Conservation (phyloP, 768 basidiomycete species). For the Pleurotus djamor region DNA sequence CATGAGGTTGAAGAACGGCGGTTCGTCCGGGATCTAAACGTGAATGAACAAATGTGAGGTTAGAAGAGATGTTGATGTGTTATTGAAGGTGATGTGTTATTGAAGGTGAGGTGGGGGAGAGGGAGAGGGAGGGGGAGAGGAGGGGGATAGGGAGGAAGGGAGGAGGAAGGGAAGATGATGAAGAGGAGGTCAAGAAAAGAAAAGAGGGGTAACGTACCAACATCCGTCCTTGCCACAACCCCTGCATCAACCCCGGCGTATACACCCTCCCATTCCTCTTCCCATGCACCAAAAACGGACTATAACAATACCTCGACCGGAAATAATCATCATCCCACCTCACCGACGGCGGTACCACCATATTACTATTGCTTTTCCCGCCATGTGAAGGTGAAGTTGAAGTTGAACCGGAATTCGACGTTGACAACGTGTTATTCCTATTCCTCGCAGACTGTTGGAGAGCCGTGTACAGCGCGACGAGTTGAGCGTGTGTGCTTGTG, state of each 20-base stretch:
- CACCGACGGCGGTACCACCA: slow-evolving; percentile 20
- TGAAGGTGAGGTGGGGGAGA: slow-evolving; percentile 10
- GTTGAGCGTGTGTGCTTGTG: too few species aligned
- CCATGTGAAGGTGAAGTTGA: too few species aligned
- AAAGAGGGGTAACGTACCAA: slow-evolving; percentile 38
- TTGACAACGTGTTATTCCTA: too few species aligned
- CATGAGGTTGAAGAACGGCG: slow-evolving; percentile 24
- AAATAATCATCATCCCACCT: slow-evolving; percentile 60
- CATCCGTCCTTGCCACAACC: slow-evolving; percentile 64
- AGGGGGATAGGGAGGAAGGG: not conserved
- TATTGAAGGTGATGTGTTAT: slow-evolving; percentile 12
- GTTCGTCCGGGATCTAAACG: slow-evolving; percentile 30
- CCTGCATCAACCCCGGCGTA: slow-evolving; percentile 48
- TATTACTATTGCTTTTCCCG: too few species aligned
- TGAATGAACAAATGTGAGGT: not conserved
- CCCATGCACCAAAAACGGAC: slow-evolving; percentile 21
- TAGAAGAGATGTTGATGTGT: not conserved
- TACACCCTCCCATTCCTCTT: slow-evolving; percentile 34
- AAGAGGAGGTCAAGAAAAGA: not conserved
- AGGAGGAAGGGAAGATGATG: not conserved
- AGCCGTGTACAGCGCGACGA: too few species aligned
- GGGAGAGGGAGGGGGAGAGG: slow-evolving; percentile 4
- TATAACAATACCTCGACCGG: slow-evolving; percentile 44
- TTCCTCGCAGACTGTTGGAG: too few species aligned
- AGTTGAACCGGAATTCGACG: too few species aligned